Evolutionary conservation across 2,329 filamentous ascomycete species (phyloP), one percentile per base, ranked within the genome.

Genomic region (Alternaria ethzedia): DNA sequence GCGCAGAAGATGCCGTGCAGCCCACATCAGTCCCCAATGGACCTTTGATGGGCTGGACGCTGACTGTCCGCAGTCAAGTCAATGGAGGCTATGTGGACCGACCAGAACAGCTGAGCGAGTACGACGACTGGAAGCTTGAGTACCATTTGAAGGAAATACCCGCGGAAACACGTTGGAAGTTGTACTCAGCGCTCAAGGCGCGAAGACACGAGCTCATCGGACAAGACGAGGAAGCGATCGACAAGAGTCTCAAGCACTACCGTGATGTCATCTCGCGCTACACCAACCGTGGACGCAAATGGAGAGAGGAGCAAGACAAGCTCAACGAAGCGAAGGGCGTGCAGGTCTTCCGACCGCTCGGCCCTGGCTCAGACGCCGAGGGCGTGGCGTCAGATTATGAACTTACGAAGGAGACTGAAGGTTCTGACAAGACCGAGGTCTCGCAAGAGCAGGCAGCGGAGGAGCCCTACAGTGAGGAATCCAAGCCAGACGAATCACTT

Each of bases 11-110:
- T 9, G 26, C 57, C 15, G 50, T 46, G 8, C 26, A 52, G 4
- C 32, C 64, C 21, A 52, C 23, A 11, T 15, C 50, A 10, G 50
- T 41, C 15, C 20, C 49, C 17, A 54, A 56, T 10, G 68, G 74
- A 51, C 78, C 82, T 3, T 72, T 94, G 1, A 81, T 93, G 25
- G 91, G 88, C 43, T 88, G 96, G 85, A 89, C 88, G 13, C 82
- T 97, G 59, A 90, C 88, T 0, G 83, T 93, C 54, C 88, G 88
- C 68, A 96, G 92, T 82, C 87, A 86, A 67, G 86, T 97, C 57
- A 90, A 96, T 73, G 89, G 87, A 17, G 57, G 82, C 12, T 86
- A 86, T 57, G 87, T 93, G 1, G 75, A 82, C 0, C 89, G 93
- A 4, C 91, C 93, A 0, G 67, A 80, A 2, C 70, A 83, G 0